Evolutionary conservation across 1,284 basidiomycete genomes (phyloP).

Genomic region (Tylopilus sp.): DNA sequence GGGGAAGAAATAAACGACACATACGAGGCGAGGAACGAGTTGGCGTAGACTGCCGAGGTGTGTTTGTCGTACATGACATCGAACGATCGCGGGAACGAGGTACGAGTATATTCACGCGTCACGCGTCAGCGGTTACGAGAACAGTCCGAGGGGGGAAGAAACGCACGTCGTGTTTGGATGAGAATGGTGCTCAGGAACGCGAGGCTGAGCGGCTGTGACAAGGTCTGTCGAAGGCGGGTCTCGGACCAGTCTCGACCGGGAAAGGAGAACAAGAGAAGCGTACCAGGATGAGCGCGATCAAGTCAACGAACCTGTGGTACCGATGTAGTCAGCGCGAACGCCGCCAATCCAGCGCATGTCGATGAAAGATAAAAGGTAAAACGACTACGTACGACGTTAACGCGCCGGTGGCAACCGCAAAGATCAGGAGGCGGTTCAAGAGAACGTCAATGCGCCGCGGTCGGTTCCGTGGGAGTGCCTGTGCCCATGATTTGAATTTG

Average conservation of each 20-base stretch:
- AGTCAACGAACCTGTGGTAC: conserved; percentile 23
- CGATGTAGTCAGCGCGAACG: background rate
- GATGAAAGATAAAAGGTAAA: background rate
- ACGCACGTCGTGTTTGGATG: conserved; percentile 28
- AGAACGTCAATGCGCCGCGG: conserved; percentile 21
- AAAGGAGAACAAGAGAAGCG: background rate
- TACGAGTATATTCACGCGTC: no score
- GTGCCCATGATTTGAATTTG: conserved; percentile 10
- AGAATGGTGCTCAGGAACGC: conserved; percentile 22
- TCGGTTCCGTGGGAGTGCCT: background rate
- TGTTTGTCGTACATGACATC: no score
- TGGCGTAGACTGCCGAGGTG: conserved; percentile 21
- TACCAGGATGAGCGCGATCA: conserved; percentile 29
- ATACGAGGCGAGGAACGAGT: conserved; percentile 30
- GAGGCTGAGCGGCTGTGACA: conserved; percentile 18
- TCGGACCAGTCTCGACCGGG: background rate
- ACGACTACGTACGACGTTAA: conserved; percentile 22
- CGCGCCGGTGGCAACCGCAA: conserved; percentile 27
- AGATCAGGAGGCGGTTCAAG: conserved; percentile 25
- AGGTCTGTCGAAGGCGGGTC: conserved; percentile 9
- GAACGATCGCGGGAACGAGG: no score
- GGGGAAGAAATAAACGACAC: background rate
- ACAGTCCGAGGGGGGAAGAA: no score
- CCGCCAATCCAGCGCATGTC: background rate
- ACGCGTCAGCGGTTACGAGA: background rate